Conservation (phyloP, 257 asterid species). For the Solanum chilense region DNA sequence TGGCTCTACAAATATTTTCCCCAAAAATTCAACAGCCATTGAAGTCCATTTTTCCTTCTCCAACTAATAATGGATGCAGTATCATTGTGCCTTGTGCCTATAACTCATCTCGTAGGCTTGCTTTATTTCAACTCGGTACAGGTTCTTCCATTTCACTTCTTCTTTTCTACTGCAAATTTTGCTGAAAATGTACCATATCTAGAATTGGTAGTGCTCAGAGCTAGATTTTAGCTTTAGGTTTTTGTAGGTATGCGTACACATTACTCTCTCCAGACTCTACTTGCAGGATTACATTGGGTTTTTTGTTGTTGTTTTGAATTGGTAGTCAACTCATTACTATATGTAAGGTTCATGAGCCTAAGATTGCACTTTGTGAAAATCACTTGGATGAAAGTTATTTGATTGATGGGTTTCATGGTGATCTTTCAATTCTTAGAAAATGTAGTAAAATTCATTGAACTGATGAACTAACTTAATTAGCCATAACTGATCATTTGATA, state of each 20-base stretch:
- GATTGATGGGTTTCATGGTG: not conserved
- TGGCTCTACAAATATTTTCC: not conserved
- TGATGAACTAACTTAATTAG: not conserved
- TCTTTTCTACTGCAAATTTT: not conserved
- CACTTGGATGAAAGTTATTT: not conserved
- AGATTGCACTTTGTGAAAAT: not conserved
- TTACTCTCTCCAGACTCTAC: not conserved
- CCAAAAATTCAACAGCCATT: not conserved
- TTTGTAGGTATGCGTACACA: not conserved
- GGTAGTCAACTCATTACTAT: not conserved
- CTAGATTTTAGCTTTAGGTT: not conserved
- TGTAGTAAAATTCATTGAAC: not conserved
- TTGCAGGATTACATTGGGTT: not conserved
- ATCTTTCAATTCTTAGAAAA: not conserved
- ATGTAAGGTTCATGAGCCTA: not conserved
- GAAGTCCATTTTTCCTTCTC: not conserved
- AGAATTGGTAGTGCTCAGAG: not conserved
- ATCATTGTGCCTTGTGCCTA: slow-evolving; percentile 11
- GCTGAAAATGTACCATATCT: not conserved
- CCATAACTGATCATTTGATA: not conserved
- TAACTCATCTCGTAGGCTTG: slow-evolving; percentile 29
- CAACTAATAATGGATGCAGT: not conserved
- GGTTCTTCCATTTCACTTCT: slow-evolving; percentile 4
- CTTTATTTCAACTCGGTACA: slow-evolving; percentile 34
- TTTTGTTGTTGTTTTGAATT: not conserved